Base-by-base conservation (phyloP, 208 protist genomes). In the Naegleria lovaniensis region DNA sequence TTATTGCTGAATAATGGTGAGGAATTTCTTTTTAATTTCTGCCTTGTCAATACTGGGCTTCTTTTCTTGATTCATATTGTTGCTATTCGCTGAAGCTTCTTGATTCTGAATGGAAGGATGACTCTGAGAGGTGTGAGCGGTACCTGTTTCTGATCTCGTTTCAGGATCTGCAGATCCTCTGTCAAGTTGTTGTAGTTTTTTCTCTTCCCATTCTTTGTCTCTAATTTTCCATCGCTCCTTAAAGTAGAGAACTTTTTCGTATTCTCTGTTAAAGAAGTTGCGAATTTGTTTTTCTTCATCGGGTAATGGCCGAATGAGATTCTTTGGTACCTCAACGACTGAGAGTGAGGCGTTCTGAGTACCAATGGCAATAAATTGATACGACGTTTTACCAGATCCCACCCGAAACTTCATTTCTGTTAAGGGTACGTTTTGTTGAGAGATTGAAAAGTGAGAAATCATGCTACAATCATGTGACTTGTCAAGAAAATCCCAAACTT, bases 401-500 rank as follows among this genome's bases (percentile, higher is more conserved):
- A 92, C 89, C 91, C 97, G 96, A 92, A 98, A 98, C 83, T 93
- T 83, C 79, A 98, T 93, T 83, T 93, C 92, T 25, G 96, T 97
- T 38, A 88, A 36, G 13, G 67, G 67, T 93, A 98, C 96, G 89
- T 96, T 95, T 91, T 97, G 95, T 92, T 97, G 96, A 41, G 96
- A 94, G 40, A 98, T 93, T 93, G 96, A 95, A 58, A 40, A 39
- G 84, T 97, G 96, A 4, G 95, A 93, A 33, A 97, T 91, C 88
- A 97, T 90, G 33, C 85, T 88, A 40, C 95, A 95, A 84, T 97
- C 96, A 67, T 94, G 94, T 91, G 96, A 97, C 91, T 96, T 95
- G 92, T 98, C 96, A 16, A 98, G 94, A 87, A 98, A 91, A 92
- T 98, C 96, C 95, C 96, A 98, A 33, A 97, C 95, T 85, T 95